A percentile compares a stretch with the other conserved stretches of the same genome.
Evolutionary conservation across 2,329 filamentous ascomycete species (phyloP).

Genomic region (Diaporthe sp.): DNA sequence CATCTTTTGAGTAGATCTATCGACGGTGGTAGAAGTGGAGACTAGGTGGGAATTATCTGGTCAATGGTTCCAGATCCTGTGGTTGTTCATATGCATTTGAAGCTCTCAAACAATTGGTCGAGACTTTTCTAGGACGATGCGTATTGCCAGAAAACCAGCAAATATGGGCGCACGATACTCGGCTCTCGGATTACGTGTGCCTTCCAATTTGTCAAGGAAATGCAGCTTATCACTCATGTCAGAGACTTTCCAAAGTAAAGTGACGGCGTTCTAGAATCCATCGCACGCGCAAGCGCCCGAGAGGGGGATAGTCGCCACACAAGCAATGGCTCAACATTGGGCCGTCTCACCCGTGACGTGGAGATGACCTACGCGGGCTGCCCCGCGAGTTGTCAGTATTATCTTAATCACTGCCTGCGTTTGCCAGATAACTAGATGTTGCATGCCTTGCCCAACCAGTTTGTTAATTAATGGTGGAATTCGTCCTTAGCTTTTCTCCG

Average conservation of each 20-base stretch:
- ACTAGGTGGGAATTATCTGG: no score
- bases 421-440: neutral
- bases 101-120: no score
- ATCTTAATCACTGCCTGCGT: neutral
- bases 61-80: neutral
- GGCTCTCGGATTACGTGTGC: neutral
- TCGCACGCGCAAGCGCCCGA: neutral
- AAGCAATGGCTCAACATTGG: conserved; percentile 14
- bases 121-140: neutral
- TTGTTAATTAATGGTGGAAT: neutral
- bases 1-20: neutral
- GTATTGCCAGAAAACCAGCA: neutral
- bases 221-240: neutral
- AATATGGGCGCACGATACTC: neutral
- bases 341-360: conserved; percentile 20
- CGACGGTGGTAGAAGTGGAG: neutral
- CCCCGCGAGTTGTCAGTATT: neutral
- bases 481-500: no score
- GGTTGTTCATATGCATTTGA: neutral
- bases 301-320: neutral
- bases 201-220: neutral
- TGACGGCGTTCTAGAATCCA: neutral
- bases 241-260: no score
- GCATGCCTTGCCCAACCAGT: neutral
- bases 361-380: neutral